phyloP scores from a whole-genome alignment of 2,329 filamentous ascomycete genomes.

The Ophiocordyceps camponoti-floridani region DNA sequence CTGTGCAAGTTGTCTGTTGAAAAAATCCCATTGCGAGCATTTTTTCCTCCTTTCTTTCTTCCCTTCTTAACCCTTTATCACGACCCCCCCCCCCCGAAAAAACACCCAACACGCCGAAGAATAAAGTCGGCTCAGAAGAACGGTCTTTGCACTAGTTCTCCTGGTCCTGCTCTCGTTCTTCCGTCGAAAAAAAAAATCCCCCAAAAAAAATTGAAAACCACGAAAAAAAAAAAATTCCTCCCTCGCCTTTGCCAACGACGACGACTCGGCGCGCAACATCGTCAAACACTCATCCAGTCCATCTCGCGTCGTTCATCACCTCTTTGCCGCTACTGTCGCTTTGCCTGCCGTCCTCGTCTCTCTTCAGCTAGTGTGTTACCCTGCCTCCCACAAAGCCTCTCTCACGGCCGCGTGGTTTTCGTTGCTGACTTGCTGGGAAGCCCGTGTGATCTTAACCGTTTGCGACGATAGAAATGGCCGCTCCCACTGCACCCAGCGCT shows the following conservation, averaged over 20 bases:
- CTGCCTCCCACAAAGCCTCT: not conserved
- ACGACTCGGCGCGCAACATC: not conserved
- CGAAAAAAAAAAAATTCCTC: constrained; percentile 30
- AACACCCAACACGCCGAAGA: constrained; percentile 21
- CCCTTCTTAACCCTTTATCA: constrained; percentile 26
- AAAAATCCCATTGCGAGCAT: constrained; percentile 17
- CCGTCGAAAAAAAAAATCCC: constrained; percentile 25
- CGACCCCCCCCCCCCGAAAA: constrained; percentile 14
- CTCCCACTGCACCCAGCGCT: constrained; percentile 38
- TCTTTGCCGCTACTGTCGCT: constrained; percentile 1
- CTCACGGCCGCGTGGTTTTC: not conserved
- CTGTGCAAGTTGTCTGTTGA: constrained; percentile 7
- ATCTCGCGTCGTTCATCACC: constrained; percentile 3
- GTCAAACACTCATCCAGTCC: constrained; percentile 3
- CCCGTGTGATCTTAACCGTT: not conserved
- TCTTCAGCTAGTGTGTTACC: not conserved
- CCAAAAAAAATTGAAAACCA: constrained; percentile 44
- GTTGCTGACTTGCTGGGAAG: not conserved
- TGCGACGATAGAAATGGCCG: constrained; percentile 35
- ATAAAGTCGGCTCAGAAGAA: constrained; percentile 32
- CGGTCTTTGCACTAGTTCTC: constrained; percentile 38
- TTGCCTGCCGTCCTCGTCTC: not conserved
- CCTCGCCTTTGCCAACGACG: not conserved
- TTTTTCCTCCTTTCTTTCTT: constrained; percentile 15
- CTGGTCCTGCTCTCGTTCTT: constrained; percentile 39